Evolutionary conservation across 2,329 filamentous ascomycete species (phyloP), one percentile per base, ranked within the genome.

Genomic region (Fusarium nanum): DNA sequence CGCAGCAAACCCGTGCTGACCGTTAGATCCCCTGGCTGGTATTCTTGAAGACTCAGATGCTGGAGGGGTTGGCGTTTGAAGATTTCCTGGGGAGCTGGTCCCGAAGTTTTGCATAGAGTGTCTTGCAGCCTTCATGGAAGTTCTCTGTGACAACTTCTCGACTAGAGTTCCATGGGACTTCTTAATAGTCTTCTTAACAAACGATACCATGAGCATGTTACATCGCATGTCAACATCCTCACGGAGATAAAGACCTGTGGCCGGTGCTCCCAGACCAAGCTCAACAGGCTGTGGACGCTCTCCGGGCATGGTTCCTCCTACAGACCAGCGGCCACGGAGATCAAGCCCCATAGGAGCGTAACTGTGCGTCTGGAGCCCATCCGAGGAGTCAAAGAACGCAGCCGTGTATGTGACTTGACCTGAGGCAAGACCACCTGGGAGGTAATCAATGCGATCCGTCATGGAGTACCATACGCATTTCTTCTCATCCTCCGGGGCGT

Each of bases 181-280:
- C 74, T 92, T 92, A 47, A 97, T 85, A 16, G 92, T 96, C 81
- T 89, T 92, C 83, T 92, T 94, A 62, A 97, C 92, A 75, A 97
- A 97, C 10, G 83, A 81, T 0, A 89, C 86, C 82, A 96, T 87
- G 67, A 96, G 83, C 61, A 93, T 82, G 75, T 94, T 95, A 82
- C 93, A 97, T 60, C 87, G 87, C 84, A 97, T 70, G 68, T 93
- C 91, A 50, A 96, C 90, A 71, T 97, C 93, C 82, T 97, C 93
- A n/a, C 92, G 86, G 44, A 97, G 82, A 76, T 94, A 97, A 14
- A 97, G 82, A 0, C 93, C 93, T 42, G 88, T 83, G 23, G 85
- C 79, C 0, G 93, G 93, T 0, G 86, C 88, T 16, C 86, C 86
- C 8, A 92, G 80, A 7, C 90, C 91, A 23, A 92, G 80, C 80